phyloP scores from a whole-genome alignment of 179 eudicot species.

The Corrigiola litoralis region DNA sequence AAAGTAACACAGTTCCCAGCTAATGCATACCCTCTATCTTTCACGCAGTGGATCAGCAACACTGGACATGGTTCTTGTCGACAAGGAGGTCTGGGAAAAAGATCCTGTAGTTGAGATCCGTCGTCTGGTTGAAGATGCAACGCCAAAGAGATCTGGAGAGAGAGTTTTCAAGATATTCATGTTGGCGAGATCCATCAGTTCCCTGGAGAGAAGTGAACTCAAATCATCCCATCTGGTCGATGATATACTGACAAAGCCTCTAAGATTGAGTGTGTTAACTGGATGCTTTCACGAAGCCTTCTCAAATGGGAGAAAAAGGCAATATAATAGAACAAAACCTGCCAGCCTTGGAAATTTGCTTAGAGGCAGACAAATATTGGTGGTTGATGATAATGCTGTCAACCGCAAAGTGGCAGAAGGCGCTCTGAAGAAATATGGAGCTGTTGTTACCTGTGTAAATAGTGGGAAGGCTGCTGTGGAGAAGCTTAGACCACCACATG shows the following conservation, averaged over 20 bases:
- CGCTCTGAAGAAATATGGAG: constrained; percentile 78
- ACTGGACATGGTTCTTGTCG: constrained; percentile 58
- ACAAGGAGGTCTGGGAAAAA: constrained; percentile 61
- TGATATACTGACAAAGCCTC: constrained; percentile 62
- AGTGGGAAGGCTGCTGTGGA: constrained; percentile 64
- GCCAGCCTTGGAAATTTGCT: constrained; percentile 45
- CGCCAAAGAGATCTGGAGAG: constrained; percentile 16
- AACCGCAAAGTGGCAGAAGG: constrained; percentile 88
- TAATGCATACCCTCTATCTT: constrained; percentile 12
- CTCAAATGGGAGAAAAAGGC: constrained; percentile 48
- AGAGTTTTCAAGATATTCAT: constrained; percentile 48
- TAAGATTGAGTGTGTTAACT: constrained; percentile 54
- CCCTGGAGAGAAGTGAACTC: constrained; percentile 44
- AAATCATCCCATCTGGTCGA: constrained; percentile 61
- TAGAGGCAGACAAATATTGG: constrained; percentile 57
- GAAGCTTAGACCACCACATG: constrained; percentile 69
- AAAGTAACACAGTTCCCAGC: background rate
- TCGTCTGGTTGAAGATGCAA: constrained; percentile 31
- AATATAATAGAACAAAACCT: constrained; percentile 33
- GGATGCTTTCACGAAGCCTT: constrained; percentile 62
- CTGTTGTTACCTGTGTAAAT: constrained; percentile 69
- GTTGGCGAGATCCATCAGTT: constrained; percentile 40
- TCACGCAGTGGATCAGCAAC: constrained; percentile 41
- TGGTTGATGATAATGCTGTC: constrained; percentile 80
- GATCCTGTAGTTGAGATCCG: constrained; percentile 39